Conservation (phyloP, 2,329 filamentous ascomycete species). For the Phialemonium atrogriseum region DNA sequence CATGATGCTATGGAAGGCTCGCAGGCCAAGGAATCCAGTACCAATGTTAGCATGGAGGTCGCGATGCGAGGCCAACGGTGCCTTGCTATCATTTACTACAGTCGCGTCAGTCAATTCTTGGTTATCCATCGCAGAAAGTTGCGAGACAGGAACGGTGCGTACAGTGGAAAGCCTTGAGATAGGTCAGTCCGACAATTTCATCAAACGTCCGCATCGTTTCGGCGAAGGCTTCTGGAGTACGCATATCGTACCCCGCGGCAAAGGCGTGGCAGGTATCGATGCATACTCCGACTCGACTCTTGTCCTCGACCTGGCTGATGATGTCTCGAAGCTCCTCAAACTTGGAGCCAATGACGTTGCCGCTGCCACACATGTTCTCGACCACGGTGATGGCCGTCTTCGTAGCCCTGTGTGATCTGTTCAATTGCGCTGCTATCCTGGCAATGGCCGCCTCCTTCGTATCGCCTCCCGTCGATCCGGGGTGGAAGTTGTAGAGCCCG, state of each 20-base stretch:
- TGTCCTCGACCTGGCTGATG: constrained; percentile 71
- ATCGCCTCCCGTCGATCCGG: constrained; percentile 68
- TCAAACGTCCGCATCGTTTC: constrained; percentile 72
- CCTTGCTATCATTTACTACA: constrained; percentile 85
- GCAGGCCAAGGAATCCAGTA: constrained; percentile 83
- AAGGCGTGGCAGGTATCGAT: constrained; percentile 97
- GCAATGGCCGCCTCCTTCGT: constrained; percentile 61
- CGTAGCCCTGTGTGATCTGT: constrained; percentile 71
- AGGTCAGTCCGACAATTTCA: constrained; percentile 64
- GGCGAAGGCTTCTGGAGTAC: constrained; percentile 64
- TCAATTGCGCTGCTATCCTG: constrained; percentile 75
- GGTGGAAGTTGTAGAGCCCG: constrained; percentile 94
- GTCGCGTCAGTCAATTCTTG: background rate
- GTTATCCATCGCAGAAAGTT: no score
- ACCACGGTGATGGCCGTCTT: constrained; percentile 71
- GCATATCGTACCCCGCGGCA: constrained; percentile 85
- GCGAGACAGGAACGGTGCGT: constrained; percentile 1
- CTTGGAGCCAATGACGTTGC: constrained; percentile 76
- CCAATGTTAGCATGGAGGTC: constrained; percentile 96
- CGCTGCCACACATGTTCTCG: constrained; percentile 91
- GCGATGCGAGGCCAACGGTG: constrained; percentile 69
- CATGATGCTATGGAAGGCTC: constrained; percentile 85
- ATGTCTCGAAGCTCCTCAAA: constrained; percentile 85
- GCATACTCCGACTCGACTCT: constrained; percentile 81
- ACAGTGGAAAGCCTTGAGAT: constrained; percentile 74